Evolutionary conservation across 1,284 basidiomycete genomes (phyloP), one percentile per base, ranked within the genome.

Genomic region (Gymnopus androsaceus): DNA sequence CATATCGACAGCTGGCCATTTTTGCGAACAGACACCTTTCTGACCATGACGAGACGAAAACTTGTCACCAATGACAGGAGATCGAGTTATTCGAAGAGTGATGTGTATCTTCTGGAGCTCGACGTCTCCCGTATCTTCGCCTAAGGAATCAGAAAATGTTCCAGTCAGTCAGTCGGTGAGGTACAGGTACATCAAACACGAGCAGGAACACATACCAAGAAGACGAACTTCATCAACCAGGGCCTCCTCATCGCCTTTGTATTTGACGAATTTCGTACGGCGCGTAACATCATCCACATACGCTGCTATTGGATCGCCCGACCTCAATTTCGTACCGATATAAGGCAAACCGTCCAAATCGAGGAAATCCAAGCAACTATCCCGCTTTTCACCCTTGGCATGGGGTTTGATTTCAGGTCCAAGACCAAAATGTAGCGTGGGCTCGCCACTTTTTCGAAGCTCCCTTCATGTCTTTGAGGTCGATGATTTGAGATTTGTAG

Each of bases 1-100:
- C 97, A 99, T 98, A 72, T 99, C 97, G 63, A 98, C 79, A 31
- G 90, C 85, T 2, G 97, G 96, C 94, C 95, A 99, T 75, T 98
- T 98, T 69, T 99, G 97, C 54, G 96, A 98, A 72, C 95, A 98
- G 41, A 99, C 95, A 82, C 97, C 97, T 75, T 99, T 99, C 74
- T 99, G 97, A 41, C 97, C 97, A 72, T 99, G 97, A 50, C 97
- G 87, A 1, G 96, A 98, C 0, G 95, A 98, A 73, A 99, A 99
- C 77, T 99, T 99, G 80, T 99, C 97, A 45, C 97, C 97, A 54
- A 99, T 99, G 57, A 98, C 94, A 38, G 97, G 97, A 7, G 94
- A 85, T 66, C 97, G 92, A 21, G 95, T 90, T 64, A 99, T 92
- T 33, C 97, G 87, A 42, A 99, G 80, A 40, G 94, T 97, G 72